These are phyloP conservation scores for Cladorrhinum samala DNA, from an alignment of 495 filamentous ascomycete species.

Conservation along the genomic window DNA sequence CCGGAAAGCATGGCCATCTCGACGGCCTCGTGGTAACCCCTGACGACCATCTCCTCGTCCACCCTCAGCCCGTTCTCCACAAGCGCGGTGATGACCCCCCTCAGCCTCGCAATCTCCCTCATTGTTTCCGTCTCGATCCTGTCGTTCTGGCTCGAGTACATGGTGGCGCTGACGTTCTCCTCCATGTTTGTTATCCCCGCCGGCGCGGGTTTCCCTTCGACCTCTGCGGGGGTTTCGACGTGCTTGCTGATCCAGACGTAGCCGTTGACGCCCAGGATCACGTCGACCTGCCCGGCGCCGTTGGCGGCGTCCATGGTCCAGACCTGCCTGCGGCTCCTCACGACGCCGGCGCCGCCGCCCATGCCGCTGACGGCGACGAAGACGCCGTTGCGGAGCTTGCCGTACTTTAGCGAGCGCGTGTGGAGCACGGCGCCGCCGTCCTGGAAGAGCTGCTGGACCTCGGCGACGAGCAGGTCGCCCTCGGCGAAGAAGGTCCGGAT, in stretches of 20 bases:
- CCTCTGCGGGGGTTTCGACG: constrained; percentile 43
- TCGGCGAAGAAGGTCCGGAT: constrained; percentile 90
- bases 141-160: constrained; percentile 92
- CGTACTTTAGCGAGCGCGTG: constrained; percentile 84
- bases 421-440: constrained; percentile 84
- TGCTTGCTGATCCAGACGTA: constrained; percentile 92
- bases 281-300: constrained; percentile 69
- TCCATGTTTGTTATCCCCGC: constrained; percentile 70
- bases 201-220: constrained; percentile 33
- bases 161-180: constrained; percentile 59
- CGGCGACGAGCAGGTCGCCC: constrained; percentile 82
- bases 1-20: constrained; percentile 59
- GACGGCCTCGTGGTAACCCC: constrained; percentile 70
- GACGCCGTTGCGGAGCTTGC: constrained; percentile 86
- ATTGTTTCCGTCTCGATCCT: constrained; percentile 66
- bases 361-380: constrained; percentile 76
- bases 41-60: constrained; percentile 85
- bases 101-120: constrained; percentile 78
- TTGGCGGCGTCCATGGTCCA: constrained; percentile 67
- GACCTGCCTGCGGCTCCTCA: constrained; percentile 73
- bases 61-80: constrained; percentile 76
- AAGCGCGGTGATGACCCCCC: constrained; percentile 71
- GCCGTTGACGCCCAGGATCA: constrained; percentile 89
- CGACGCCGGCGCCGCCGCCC: constrained; percentile 77
- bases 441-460: constrained; percentile 76